Base-by-base conservation (phyloP, 106 monocot genomes). In the Platanthera guangdongensis region DNA sequence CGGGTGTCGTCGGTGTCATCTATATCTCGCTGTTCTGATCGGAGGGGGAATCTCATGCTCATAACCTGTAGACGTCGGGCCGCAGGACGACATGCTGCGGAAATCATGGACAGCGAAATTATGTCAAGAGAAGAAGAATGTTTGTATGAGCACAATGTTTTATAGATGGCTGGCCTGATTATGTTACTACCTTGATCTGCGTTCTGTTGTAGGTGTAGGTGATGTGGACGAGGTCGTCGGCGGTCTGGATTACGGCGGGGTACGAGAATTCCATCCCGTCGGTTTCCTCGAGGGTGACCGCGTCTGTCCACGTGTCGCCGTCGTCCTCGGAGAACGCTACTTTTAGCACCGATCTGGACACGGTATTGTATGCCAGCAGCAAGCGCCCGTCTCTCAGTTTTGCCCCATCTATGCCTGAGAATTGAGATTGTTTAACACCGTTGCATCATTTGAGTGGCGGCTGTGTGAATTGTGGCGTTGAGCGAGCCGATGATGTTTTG, bases 191-290 rank as follows among this genome's bases (percentile, higher is more conserved):
- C 94, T 99, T 99, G 51, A 99, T 94, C 80, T 99, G 97, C 48
- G 86, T 90, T 79, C 97, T 89, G 79, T 94, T 94, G 83, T 99
- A 99, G 10, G 94, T 94, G 80, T 94, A 99, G 12, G 94, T 99
- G 28, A 94, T 51, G 76, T 94, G 99, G 50, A 99, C 28, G 6
- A 85, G 84, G 46, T 75, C 85, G 68, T 99, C 94, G 3, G 48
- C 71, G 4, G 83, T 76, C 74, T 94, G 87, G 55, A 94, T 92
- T 7, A 94, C 82, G 4, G 94, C 94, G 51, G 99, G 94, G 54
- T 99, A 99, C 10, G 99, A 99, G 74, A 99, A 99, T 67, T 99
- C 99, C 92, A 90, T 90, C 30, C 53, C 88, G 5, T 15, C 15
- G 5, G 57, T 80, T 4, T 99, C 88, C 79, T 99, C 97, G 71